Conservation (phyloP, 2,329 filamentous ascomycete genomes). For the Penicillium sp. region DNA sequence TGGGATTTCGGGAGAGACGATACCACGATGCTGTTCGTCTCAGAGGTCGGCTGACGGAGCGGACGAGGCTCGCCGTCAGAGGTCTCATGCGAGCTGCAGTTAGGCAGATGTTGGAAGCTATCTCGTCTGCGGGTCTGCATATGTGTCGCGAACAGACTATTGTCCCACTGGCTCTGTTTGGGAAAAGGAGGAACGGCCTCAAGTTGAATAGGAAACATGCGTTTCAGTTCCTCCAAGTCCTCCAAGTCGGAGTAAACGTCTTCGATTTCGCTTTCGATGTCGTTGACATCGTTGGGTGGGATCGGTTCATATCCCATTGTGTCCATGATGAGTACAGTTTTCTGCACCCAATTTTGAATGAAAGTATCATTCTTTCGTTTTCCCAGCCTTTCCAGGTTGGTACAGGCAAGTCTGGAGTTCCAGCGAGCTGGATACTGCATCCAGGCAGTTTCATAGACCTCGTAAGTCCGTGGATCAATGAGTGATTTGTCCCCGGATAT, state of each 20-base stretch:
- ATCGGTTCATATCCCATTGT: not conserved
- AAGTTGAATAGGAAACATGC: not conserved
- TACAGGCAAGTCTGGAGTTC: not conserved
- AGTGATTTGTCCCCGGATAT: not conserved
- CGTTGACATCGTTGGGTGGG: not conserved
- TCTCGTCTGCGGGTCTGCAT: not conserved
- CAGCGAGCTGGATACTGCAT: not conserved
- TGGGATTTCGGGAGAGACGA: not conserved
- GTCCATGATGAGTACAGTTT: not conserved
- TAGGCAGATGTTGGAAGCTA: not conserved
- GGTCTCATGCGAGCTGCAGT: not conserved
- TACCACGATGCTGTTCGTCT: not conserved
- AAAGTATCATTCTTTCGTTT: too few relatives aligned
- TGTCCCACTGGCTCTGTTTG: not conserved
- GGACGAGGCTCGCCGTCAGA: not conserved
- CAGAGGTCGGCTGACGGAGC: not conserved
- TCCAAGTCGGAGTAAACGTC: not conserved
- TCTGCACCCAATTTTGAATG: not conserved
- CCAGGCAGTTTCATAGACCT: not conserved
- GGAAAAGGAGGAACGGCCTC: slow-evolving; percentile 11
- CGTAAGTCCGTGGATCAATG: slow-evolving; percentile 8
- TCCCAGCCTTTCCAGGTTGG: not conserved
- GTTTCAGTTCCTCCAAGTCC: not conserved
- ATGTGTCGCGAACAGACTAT: slow-evolving; percentile 5
- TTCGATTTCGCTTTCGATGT: not conserved